Percentiles rank a stretch among this genome's conserved stretches.
phyloP scores from a whole-genome alignment of 1,139 yeast species.

The Debaryomyces sp. region DNA sequence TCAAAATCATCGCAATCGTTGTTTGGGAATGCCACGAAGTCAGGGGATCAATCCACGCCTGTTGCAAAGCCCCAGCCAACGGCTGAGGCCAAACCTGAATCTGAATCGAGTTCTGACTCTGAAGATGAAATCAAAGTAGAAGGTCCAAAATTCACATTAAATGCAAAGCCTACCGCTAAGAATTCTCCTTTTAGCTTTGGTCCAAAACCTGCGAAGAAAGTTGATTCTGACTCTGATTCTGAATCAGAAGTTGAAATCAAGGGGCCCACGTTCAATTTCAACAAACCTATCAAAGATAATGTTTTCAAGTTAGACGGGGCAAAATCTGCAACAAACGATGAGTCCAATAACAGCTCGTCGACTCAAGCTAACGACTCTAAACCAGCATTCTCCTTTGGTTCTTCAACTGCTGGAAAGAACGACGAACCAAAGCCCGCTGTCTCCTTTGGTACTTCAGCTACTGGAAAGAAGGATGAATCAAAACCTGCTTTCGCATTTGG shows the following conservation, averaged over 20 bases:
- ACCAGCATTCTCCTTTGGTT: too few relatives aligned
- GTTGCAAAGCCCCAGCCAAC: slow-evolving; percentile 2
- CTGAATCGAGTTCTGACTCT: slow-evolving; percentile 27
- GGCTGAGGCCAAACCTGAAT: slow-evolving; percentile 1
- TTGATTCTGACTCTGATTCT: slow-evolving; percentile 48
- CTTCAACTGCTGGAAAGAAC: too few relatives aligned
- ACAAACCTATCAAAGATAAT: slow-evolving; percentile 48
- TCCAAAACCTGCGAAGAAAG: slow-evolving; percentile 42
- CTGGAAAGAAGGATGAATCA: too few relatives aligned
- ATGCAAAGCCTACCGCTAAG: slow-evolving; percentile 54
- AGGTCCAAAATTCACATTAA: slow-evolving; percentile 67
- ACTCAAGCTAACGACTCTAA: neutral
- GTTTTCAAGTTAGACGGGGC: slow-evolving; percentile 45
- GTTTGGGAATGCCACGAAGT: slow-evolving; percentile 8
- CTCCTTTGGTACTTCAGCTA: too few relatives aligned
- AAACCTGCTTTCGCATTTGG: too few relatives aligned
- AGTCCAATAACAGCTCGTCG: neutral
- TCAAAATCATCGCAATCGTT: neutral
- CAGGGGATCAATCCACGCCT: neutral
- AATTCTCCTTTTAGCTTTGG: slow-evolving; percentile 62
- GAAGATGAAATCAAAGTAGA: slow-evolving; percentile 52
- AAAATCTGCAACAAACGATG: neutral
- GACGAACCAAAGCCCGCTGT: too few relatives aligned
- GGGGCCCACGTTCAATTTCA: slow-evolving; percentile 66
- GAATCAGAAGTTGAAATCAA: slow-evolving; percentile 61